These are phyloP conservation scores for Phaeodactylum tricornutum DNA, from an alignment of 108 stramenopile genomes.

Conservation along the genomic window DNA sequence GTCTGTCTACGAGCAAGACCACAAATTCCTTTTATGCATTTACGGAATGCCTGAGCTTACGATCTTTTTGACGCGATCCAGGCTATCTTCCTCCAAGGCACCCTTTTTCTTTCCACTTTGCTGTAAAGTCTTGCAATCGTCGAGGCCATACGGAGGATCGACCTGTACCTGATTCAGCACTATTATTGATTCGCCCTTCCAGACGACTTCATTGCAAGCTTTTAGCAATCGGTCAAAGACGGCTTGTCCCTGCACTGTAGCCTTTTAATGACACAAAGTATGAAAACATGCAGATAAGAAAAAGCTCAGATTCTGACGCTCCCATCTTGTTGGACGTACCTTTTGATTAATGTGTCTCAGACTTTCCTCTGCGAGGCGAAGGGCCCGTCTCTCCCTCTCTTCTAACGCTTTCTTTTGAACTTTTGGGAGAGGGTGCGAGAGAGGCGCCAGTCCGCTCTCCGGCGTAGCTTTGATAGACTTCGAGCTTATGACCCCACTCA, in stretches of 20 bases:
- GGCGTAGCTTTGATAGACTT: conserved; percentile 19
- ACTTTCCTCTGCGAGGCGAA: conserved; percentile 64
- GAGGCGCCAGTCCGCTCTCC: conserved; percentile 8
- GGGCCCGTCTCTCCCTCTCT: conserved; percentile 70
- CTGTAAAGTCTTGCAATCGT: conserved; percentile 45
- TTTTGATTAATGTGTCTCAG: conserved; percentile 68
- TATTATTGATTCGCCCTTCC: conserved; percentile 47
- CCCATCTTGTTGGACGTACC: conserved; percentile 26
- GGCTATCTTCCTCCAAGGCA: conserved; percentile 46
- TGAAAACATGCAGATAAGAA: too few species aligned
- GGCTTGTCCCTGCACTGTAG: conserved; percentile 59
- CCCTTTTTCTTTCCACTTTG: conserved; percentile 8
- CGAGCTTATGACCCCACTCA: conserved; percentile 19
- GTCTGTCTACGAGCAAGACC: not conserved
- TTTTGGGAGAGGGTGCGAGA: conserved; percentile 20
- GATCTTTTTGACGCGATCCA: conserved; percentile 79
- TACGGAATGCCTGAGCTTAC: conserved; percentile 13
- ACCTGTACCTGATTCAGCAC: conserved; percentile 53
- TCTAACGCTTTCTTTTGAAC: conserved; percentile 49
- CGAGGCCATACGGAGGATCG: conserved; percentile 65
- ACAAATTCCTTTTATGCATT: not conserved
- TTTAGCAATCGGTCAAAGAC: conserved; percentile 75
- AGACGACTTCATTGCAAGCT: conserved; percentile 61
- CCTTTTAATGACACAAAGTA: conserved; percentile 31
- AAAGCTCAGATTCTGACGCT: too few species aligned